Evolutionary conservation across 768 basidiomycete genomes (phyloP).

Genomic region (Flagelloscypha sp.): DNA sequence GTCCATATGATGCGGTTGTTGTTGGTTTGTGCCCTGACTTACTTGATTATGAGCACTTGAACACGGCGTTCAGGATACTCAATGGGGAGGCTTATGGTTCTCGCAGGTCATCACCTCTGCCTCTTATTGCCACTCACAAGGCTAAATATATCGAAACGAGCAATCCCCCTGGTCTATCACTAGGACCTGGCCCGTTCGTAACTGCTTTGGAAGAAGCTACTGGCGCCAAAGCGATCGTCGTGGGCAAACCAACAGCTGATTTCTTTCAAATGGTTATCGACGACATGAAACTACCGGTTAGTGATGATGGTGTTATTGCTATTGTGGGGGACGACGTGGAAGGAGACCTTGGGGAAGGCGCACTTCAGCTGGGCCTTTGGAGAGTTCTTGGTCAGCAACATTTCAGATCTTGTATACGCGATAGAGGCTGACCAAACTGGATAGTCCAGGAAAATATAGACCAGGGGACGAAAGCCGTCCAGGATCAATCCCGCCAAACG

Average conservation of each 20-base stretch:
- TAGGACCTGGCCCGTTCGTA: constrained; percentile 69
- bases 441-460: constrained; percentile 65
- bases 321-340: constrained; percentile 63
- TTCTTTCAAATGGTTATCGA: constrained; percentile 55
- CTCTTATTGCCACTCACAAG: constrained; percentile 54
- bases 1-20: constrained; percentile 50
- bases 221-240: constrained; percentile 37
- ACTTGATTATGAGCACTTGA: constrained; percentile 49
- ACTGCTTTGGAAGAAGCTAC: constrained; percentile 50
- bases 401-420: constrained; percentile 2
- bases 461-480: constrained; percentile 42
- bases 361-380: constrained; percentile 50
- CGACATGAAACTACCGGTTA: constrained; percentile 18
- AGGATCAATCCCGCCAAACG: constrained; percentile 38
- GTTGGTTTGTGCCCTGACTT: constrained; percentile 47
- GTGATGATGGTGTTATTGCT: constrained; percentile 27
- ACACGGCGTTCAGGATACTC: constrained; percentile 60
- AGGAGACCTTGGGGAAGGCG: constrained; percentile 58
- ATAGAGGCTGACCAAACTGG: constrained; percentile 20
- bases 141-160: constrained; percentile 42
- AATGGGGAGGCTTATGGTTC: constrained; percentile 26
- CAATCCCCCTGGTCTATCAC: constrained; percentile 40
- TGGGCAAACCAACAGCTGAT: constrained; percentile 54
- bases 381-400: constrained; percentile 47
- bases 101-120: constrained; percentile 9